phyloP scores from a whole-genome alignment of 257 asterid species.

The Eustoma russellianum region DNA sequence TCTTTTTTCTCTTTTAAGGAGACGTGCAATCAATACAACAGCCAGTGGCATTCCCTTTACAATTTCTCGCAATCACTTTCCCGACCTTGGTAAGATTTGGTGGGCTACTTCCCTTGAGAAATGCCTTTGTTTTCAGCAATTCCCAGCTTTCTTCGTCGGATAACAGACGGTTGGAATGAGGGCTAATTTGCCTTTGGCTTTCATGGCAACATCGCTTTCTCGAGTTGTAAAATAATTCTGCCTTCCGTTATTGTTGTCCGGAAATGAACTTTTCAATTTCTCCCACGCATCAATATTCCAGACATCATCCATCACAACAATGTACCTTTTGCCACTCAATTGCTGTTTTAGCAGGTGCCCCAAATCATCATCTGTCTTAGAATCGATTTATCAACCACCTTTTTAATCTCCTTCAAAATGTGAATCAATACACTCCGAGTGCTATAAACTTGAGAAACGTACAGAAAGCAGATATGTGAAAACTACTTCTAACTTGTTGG shows the following conservation, averaged over 20 bases:
- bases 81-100: background rate
- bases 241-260: background rate
- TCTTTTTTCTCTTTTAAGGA: slow-evolving; percentile 3
- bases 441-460: background rate
- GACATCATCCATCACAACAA: slow-evolving; percentile 4
- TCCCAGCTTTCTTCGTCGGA: slow-evolving; percentile 5
- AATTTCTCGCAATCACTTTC: background rate
- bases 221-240: background rate
- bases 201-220: background rate
- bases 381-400: background rate
- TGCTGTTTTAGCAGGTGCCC: background rate
- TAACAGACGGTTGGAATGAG: background rate
- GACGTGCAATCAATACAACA: background rate
- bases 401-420: background rate
- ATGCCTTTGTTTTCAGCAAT: background rate
- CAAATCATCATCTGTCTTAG: background rate
- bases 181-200: background rate
- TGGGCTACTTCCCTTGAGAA: background rate
- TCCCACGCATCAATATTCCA: slow-evolving; percentile 1
- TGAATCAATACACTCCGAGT: background rate
- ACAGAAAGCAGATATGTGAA: background rate
- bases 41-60: background rate
- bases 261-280: background rate
- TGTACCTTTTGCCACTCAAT: slow-evolving; percentile 1
- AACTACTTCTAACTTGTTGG: background rate